Percentiles rank a stretch among this genome's conserved stretches.
phyloP scores from a whole-genome alignment of 306 rosid genomes.

The Lathyrus aphaca region DNA sequence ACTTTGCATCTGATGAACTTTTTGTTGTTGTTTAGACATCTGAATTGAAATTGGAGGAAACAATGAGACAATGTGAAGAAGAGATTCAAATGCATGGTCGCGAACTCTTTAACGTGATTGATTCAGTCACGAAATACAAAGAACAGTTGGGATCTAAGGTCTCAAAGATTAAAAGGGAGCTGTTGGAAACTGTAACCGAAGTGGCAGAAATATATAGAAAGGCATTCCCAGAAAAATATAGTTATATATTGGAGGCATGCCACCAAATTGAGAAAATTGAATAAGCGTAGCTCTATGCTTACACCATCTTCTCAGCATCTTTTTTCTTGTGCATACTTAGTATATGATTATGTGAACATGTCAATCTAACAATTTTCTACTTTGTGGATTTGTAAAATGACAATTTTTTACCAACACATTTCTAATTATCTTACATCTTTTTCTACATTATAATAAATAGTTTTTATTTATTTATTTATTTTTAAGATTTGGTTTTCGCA shows the following conservation, averaged over 20 bases:
- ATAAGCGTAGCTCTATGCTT: background rate
- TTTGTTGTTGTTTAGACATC: conserved; percentile 55
- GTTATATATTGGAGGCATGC: background rate
- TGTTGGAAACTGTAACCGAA: conserved; percentile 60
- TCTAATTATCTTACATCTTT: too few species aligned
- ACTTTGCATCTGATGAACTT: conserved; percentile 20
- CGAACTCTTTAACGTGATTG: conserved; percentile 59
- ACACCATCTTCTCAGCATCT: background rate
- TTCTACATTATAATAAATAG: too few species aligned
- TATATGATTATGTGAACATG: background rate
- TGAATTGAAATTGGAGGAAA: conserved; percentile 66
- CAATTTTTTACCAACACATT: background rate
- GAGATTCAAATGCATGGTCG: conserved; percentile 56
- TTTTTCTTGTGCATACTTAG: background rate
- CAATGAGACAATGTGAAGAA: conserved; percentile 59
- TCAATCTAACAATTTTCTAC: background rate
- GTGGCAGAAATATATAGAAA: conserved; percentile 52
- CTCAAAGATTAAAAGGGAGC: conserved; percentile 58
- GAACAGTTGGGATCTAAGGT: conserved; percentile 59
- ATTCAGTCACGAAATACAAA: conserved; percentile 65
- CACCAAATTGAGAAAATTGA: background rate
- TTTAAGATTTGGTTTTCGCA: too few species aligned
- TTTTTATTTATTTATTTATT: too few species aligned
- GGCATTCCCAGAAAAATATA: conserved; percentile 4
- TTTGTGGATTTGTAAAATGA: background rate